Conservation (phyloP, 1,284 basidiomycete species). For the Waitea zeae region DNA sequence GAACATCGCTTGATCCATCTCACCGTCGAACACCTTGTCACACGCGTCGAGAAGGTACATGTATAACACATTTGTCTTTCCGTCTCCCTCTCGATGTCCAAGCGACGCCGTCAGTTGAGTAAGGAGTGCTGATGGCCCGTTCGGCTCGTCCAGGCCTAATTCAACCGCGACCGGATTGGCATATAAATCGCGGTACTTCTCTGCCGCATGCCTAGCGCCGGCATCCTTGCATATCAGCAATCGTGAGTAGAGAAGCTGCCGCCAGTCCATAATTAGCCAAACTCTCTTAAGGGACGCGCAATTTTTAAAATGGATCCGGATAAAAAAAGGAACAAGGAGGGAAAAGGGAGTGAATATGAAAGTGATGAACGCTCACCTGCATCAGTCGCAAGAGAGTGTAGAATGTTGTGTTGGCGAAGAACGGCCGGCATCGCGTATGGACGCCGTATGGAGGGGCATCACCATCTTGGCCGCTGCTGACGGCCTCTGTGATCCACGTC, state of each 20-base stretch:
- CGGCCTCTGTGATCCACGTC: slow-evolving; percentile 39
- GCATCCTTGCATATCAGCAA: slow-evolving; percentile 75
- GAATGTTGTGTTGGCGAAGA: slow-evolving; percentile 89
- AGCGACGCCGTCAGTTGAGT: slow-evolving; percentile 42
- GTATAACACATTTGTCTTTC: slow-evolving; percentile 53
- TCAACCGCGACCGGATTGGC: slow-evolving; percentile 59
- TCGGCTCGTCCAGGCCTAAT: slow-evolving; percentile 58
- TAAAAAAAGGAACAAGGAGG: slow-evolving; percentile 20
- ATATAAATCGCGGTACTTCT: slow-evolving; percentile 39
- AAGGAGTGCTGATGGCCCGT: slow-evolving; percentile 52
- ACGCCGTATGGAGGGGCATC: slow-evolving; percentile 16
- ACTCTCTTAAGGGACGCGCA: neutral
- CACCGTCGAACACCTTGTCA: slow-evolving; percentile 86
- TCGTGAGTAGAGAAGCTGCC: slow-evolving; percentile 79
- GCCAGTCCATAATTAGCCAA: neutral
- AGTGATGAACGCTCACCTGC: slow-evolving; percentile 58
- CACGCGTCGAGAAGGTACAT: slow-evolving; percentile 82
- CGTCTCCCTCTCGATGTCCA: slow-evolving; percentile 18
- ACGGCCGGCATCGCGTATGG: slow-evolving; percentile 28
- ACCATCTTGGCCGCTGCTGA: slow-evolving; percentile 7
- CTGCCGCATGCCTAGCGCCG: slow-evolving; percentile 41
- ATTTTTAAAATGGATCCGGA: neutral
- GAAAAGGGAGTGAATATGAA: slow-evolving; percentile 7
- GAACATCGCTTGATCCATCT: slow-evolving; percentile 79
- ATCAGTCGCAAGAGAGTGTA: slow-evolving; percentile 81